Conservation (phyloP, 495 filamentous ascomycete genomes). For the Lasiosphaeria ovina region DNA sequence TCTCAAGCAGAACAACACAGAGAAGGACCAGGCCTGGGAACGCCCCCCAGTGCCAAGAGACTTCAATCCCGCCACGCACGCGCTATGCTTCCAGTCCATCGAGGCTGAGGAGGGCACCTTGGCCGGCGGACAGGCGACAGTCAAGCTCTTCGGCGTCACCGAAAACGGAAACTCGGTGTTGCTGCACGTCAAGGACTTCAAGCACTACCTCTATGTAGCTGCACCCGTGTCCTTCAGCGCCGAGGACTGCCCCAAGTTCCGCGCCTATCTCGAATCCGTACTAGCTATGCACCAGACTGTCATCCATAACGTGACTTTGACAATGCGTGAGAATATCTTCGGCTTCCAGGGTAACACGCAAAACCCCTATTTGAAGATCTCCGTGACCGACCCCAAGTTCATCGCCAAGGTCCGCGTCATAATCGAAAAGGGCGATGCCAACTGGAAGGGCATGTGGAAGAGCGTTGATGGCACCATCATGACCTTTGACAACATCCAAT, state of each 20-base stretch:
- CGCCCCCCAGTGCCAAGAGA: constrained; percentile 65
- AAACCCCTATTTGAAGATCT: constrained; percentile 89
- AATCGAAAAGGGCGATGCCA: constrained; percentile 73
- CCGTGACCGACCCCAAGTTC: constrained; percentile 80
- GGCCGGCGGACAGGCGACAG: constrained; percentile 64
- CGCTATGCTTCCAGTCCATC: constrained; percentile 88
- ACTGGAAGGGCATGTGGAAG: constrained; percentile 90
- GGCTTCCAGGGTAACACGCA: constrained; percentile 90
- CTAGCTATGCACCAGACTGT: constrained; percentile 59
- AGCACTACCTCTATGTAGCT: constrained; percentile 92
- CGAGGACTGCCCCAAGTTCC: constrained; percentile 72
- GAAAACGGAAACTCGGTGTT: constrained; percentile 90
- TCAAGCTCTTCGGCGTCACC: constrained; percentile 97
- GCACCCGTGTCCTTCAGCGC: constrained; percentile 79
- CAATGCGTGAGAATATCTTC: constrained; percentile 84
- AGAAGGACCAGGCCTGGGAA: constrained; percentile 93
- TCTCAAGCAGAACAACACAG: constrained; percentile 78
- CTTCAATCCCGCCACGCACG: constrained; percentile 70
- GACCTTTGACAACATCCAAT: constrained; percentile 95
- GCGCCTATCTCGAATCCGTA: constrained; percentile 71
- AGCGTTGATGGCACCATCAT: constrained; percentile 63
- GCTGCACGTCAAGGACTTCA: constrained; percentile 91
- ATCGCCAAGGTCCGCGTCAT: constrained; percentile 68
- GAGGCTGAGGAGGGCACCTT: constrained; percentile 88
- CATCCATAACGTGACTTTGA: constrained; percentile 68